Base-by-base conservation (phyloP, 306 rosid genomes). In the Castanopsis chinensis region DNA sequence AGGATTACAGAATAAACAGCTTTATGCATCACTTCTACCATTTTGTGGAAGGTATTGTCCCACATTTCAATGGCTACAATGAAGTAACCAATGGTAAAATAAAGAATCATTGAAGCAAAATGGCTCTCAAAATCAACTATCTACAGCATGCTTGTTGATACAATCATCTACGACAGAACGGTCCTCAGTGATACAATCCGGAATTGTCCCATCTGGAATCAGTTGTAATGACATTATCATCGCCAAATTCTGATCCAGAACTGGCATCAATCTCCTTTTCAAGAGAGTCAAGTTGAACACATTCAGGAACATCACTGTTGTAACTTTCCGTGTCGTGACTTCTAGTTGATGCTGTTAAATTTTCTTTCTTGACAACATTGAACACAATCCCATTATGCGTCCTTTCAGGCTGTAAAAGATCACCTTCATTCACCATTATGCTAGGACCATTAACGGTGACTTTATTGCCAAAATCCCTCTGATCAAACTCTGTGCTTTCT, bases 341-440 rank as follows among this genome's bases (percentile, higher is more conserved):
- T 86, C 88, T 83, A 76, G 72, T 82, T n/a, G 89, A 72, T 79
- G 87, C 73, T 56, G 92, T 67, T 60, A 92, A 83, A 20, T 87
- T 82, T 83, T 90, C 99, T 85, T 88, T 95, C 94, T 93, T 93
- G 43, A 95, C 98, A 67, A 95, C 85, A 84, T 90, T 95, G 57
- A 95, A 83, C 72, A 95, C 86, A 57, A 93, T 89, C 59, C 99
- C 97, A 17, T 93, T 93, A 37, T 79, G 92, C 56, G 88, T 93
- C 85, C 91, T 86, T 84, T 91, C 99, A 7, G 99, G 91, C 86
- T 93, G 98, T 88, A 96, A 86, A 78, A 96, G 87, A 87, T 93
- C 99, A 72, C 99, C 98, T 85, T 90, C 97, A 37, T 81, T 82
- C 81, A 96, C 83, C 77, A 81, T 53, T 61, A 93, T 84, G 89